Base-by-base conservation (phyloP, 164 flowering plant genomes). In the Malania oleifera region DNA sequence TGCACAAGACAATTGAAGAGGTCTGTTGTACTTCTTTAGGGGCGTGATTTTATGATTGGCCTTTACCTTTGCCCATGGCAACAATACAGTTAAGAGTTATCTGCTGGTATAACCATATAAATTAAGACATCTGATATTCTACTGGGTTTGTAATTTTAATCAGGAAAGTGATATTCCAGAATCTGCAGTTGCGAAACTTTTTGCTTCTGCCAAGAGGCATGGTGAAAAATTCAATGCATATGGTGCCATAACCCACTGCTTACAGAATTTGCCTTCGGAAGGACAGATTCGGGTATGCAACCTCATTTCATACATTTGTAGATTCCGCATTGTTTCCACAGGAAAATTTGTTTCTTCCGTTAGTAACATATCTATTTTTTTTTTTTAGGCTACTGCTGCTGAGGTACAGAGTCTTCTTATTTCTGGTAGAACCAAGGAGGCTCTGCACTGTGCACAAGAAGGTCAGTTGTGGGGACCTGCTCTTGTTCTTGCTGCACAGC, bases 401-500 rank as follows among this genome's bases (percentile, higher is more conserved):
- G 93, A 88, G 75, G 95, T 95, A 40, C 96, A 95, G 67, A 79
- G 72, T 61, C 96, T 91, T 79, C 86, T 95, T 65, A 95, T 91
- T 52, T 76, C 97, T 71, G 99, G 99, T 64, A 82, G 77, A 71
- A 85, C 81, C 69, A 78, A 64, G 65, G 97, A 91, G 69, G 99
- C 99, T 68, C 72, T 95, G 18, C 83, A 79, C 25, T 80, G 85
- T 82, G 99, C 99, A 60, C 85, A 78, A 64, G 88, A 84, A 70
- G 96, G 97, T 70, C 96, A 95, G 64, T 70, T 95, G 61, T 95
- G 99, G 99, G 95, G 96, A 34, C 89, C 85, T 58, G 99, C 97
- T 8, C 82, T 95, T 57, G 77, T 84, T 63, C 83, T 95, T 75
- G 97, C 99, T 35, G 79, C 89, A 41, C 84, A 89, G 61, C 93